Evolutionary conservation across 139 green algal species (phyloP).

Genomic region (Coccomyxa sp.): DNA sequence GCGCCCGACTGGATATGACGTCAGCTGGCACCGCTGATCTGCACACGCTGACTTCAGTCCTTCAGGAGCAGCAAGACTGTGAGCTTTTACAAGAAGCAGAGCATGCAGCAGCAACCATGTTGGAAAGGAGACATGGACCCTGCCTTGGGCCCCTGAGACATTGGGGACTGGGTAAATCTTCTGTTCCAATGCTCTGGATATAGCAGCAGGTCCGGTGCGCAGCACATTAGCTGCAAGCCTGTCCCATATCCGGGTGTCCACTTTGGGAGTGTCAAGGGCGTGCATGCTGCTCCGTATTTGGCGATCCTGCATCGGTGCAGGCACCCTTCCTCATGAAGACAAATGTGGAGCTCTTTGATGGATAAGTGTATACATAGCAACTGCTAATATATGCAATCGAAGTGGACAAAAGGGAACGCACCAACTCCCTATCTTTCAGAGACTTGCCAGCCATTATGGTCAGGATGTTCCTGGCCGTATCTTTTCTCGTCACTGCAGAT

Average conservation of each 20-base stretch:
- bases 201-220: too few relatives aligned
- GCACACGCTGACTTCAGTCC: neutral
- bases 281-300: neutral
- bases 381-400: neutral
- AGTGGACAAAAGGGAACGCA: neutral
- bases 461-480: neutral
- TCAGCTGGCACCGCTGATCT: conserved; percentile 5
- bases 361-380: neutral
- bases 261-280: too few relatives aligned
- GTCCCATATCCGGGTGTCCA: too few relatives aligned
- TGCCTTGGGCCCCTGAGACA: neutral
- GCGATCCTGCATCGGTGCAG: neutral
- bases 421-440: neutral
- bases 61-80: neutral
- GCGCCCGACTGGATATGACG: neutral
- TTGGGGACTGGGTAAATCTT: neutral
- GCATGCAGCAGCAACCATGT: neutral
- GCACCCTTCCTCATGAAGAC: neutral
- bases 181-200: neutral
- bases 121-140: neutral
- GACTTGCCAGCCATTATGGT: neutral
- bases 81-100: neutral
- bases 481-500: neutral
- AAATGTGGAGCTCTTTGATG: neutral
- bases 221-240: too few relatives aligned